Evolutionary conservation across 1,139 yeast species (phyloP).

Genomic region (Candida neerlandica): DNA sequence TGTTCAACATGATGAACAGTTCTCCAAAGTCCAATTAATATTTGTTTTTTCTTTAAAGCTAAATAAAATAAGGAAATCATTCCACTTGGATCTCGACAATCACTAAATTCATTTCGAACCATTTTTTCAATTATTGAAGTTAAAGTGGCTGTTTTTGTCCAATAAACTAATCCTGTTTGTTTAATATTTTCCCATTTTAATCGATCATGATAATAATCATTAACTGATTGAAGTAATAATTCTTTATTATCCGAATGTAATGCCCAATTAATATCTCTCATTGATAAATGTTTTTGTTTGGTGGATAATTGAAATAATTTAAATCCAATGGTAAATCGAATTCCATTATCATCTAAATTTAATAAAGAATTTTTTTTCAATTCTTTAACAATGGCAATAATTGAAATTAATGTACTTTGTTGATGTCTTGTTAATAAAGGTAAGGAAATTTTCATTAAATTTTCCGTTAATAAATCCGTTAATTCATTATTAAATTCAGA

Average conservation of each 20-base stretch:
- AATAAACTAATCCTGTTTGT: slow-evolving; percentile 68
- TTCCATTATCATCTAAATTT: slow-evolving; percentile 71
- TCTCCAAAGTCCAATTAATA: slow-evolving; percentile 82
- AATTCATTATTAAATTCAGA: slow-evolving; percentile 47
- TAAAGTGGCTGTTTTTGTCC: slow-evolving; percentile 62
- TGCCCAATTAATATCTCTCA: slow-evolving; percentile 90
- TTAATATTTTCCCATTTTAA: slow-evolving; percentile 63
- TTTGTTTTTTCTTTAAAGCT: slow-evolving; percentile 75
- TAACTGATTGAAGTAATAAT: slow-evolving; percentile 57
- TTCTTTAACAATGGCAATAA: slow-evolving; percentile 63
- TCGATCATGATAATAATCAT: slow-evolving; percentile 45
- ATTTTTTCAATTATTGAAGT: slow-evolving; percentile 60
- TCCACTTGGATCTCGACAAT: slow-evolving; percentile 69
- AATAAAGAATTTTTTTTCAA: slow-evolving; percentile 45
- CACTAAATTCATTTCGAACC: slow-evolving; percentile 69
- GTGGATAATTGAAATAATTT: slow-evolving; percentile 56
- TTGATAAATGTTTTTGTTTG: slow-evolving; percentile 53
- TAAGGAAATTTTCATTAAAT: slow-evolving; percentile 62
- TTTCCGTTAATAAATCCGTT: slow-evolving; percentile 56
- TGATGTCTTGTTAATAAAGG: slow-evolving; percentile 91
- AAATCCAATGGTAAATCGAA: slow-evolving; percentile 71
- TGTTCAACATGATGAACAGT: slow-evolving; percentile 79
- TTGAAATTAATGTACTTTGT: slow-evolving; percentile 76
- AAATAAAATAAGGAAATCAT: slow-evolving; percentile 73
- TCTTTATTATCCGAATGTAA: slow-evolving; percentile 80